Evolutionary conservation across 352 stramenopile genomes (phyloP).

Genomic region (Globisporangium ultimum): DNA sequence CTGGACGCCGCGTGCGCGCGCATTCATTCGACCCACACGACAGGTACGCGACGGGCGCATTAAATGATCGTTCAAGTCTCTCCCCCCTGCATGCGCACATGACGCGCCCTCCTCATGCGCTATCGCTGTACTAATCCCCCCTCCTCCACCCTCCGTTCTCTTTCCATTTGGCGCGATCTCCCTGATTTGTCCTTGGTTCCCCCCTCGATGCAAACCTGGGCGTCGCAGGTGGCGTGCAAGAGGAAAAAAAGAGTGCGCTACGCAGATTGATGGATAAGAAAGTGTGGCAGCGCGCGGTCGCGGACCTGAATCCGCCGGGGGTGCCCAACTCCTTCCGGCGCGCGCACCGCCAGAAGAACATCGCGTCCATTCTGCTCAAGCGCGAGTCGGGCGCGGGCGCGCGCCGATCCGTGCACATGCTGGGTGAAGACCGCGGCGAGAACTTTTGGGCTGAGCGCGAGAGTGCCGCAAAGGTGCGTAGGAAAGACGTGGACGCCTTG

Average conservation of each 20-base stretch:
- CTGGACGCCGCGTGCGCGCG: no score
- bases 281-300: conserved; percentile 70
- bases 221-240: neutral
- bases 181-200: neutral
- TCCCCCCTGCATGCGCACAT: no score
- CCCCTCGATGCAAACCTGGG: no score
- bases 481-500: neutral
- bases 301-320: conserved; percentile 63
- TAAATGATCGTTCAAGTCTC: no score
- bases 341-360: conserved; percentile 62
- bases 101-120: no score
- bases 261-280: conserved; percentile 40
- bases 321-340: conserved; percentile 76
- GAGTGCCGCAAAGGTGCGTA: conserved; percentile 63
- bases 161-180: no score
- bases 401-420: conserved; percentile 37
- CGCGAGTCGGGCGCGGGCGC: conserved; percentile 49
- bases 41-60: no score
- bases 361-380: conserved; percentile 55
- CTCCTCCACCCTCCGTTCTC: no score
- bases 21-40: no score
- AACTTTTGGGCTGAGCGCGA: conserved; percentile 81
- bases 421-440: conserved; percentile 50
- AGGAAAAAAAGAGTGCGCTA: neutral
- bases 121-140: no score